Evolutionary conservation across 139 green algal species (phyloP).

Genomic region (Pseudopediastrum boryanum): DNA sequence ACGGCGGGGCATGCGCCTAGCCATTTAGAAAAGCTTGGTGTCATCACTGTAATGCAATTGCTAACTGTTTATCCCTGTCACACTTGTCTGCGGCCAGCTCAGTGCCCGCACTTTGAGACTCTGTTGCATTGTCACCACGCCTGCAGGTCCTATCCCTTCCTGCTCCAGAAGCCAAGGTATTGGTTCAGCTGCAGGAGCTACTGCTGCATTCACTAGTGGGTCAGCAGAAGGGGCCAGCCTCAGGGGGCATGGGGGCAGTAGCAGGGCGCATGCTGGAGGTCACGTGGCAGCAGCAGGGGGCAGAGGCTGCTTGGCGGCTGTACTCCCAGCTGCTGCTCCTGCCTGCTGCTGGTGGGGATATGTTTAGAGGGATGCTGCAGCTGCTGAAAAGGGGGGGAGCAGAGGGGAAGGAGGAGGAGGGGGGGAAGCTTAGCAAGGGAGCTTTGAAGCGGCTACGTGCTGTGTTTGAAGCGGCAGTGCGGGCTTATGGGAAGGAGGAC

Average conservation of each 20-base stretch:
- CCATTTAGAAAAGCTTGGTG: too few species aligned
- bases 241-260: slow-evolving; percentile 58
- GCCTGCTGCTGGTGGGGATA: slow-evolving; percentile 61
- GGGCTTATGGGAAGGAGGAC: slow-evolving; percentile 53
- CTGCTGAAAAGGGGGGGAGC: slow-evolving; percentile 21
- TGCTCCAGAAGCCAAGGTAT: too few species aligned
- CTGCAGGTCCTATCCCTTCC: too few species aligned
- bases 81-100: too few species aligned
- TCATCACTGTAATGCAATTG: too few species aligned
- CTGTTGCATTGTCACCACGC: too few species aligned
- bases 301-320: slow-evolving; percentile 50
- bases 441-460: slow-evolving; percentile 14
- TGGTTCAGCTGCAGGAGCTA: slow-evolving; percentile 21
- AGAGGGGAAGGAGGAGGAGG: neutral
- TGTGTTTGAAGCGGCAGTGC: slow-evolving; percentile 62
- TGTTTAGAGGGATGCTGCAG: slow-evolving; percentile 59
- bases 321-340: slow-evolving; percentile 55
- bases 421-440: neutral
- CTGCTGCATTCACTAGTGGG: slow-evolving; percentile 18
- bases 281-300: slow-evolving; percentile 24
- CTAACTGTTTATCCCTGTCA: too few species aligned
- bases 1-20: too few species aligned
- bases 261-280: slow-evolving; percentile 43
- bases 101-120: too few species aligned
- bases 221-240: slow-evolving; percentile 1